Evolutionary conservation across 768 basidiomycete genomes (phyloP).

Genomic region (Leccinum boreale): DNA sequence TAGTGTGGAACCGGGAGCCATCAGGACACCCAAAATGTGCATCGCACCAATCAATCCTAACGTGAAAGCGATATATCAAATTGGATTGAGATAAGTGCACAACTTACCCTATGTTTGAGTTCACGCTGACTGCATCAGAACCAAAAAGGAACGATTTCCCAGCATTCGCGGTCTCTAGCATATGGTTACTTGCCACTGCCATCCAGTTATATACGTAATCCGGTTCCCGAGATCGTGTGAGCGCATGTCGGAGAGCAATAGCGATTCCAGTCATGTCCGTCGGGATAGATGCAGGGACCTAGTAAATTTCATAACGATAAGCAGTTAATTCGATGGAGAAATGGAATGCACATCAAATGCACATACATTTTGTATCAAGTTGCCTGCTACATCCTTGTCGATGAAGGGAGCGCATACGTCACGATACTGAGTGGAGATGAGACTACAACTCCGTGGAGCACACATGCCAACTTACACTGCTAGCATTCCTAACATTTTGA

Average conservation of each 20-base stretch:
- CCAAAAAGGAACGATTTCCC: constrained; percentile 16
- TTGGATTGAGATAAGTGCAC: too few species aligned
- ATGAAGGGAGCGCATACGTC: constrained; percentile 15
- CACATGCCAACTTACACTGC: constrained; percentile 22
- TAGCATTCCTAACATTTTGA: constrained; percentile 24
- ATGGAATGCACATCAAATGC: not conserved
- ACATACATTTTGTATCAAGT: constrained; percentile 20
- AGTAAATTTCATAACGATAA: not conserved
- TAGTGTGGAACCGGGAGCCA: constrained; percentile 15
- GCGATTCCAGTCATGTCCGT: constrained; percentile 18
- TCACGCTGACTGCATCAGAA: constrained; percentile 11
- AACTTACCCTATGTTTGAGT: constrained; percentile 23
- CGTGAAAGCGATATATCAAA: not conserved
- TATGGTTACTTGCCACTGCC: constrained; percentile 14
- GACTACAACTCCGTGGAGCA: not conserved
- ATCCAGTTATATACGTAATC: constrained; percentile 18
- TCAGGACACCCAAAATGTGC: constrained; percentile 22
- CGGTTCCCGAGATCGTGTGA: constrained; percentile 10
- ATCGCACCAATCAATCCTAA: constrained; percentile 22
- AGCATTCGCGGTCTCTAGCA: constrained; percentile 19
- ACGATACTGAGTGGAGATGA: constrained; percentile 18
- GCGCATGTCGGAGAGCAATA: constrained; percentile 13
- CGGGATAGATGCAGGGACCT: constrained; percentile 16
- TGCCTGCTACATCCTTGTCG: constrained; percentile 15
- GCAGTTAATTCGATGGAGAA: not conserved